Conservation (phyloP, 1,284 basidiomycete genomes). For the Ganoderma boninense region DNA sequence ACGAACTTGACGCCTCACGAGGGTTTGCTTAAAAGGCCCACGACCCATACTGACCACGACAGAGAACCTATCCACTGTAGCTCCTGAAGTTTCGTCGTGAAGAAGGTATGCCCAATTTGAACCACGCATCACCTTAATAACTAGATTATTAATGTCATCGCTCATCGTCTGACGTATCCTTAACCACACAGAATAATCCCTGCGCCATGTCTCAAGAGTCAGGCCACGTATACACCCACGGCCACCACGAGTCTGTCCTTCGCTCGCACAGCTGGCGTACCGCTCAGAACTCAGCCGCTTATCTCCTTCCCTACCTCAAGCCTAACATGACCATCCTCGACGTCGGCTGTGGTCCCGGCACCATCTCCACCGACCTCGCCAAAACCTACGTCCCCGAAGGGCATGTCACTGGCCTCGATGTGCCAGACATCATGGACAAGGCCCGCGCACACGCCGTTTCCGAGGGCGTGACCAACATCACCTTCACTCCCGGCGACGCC, state of each 20-base stretch:
- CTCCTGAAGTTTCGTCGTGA: neutral
- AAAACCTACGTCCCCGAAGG: conserved; percentile 47
- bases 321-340: conserved; percentile 53
- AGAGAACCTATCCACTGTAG: neutral
- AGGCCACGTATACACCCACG: conserved; percentile 39
- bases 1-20: neutral
- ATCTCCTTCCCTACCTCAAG: conserved; percentile 49
- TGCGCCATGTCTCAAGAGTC: conserved; percentile 21
- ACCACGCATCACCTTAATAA: neutral
- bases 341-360: conserved; percentile 56
- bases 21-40: neutral
- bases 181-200: conserved; percentile 1
- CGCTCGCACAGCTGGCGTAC: conserved; percentile 52
- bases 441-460: conserved; percentile 42
- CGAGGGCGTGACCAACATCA: conserved; percentile 43
- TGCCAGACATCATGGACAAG: conserved; percentile 40
- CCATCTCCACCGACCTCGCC: conserved; percentile 52
- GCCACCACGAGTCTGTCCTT: conserved; percentile 50
- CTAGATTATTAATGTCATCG: neutral
- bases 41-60: neutral
- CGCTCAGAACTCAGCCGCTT: conserved; percentile 50
- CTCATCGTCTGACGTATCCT: neutral
- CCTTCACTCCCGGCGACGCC: conserved; percentile 45
- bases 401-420: conserved; percentile 51
- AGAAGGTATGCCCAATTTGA: neutral